Evolutionary conservation across 768 basidiomycete species (phyloP), one percentile per base, ranked within the genome.

Genomic region (Leccinum obscurum): DNA sequence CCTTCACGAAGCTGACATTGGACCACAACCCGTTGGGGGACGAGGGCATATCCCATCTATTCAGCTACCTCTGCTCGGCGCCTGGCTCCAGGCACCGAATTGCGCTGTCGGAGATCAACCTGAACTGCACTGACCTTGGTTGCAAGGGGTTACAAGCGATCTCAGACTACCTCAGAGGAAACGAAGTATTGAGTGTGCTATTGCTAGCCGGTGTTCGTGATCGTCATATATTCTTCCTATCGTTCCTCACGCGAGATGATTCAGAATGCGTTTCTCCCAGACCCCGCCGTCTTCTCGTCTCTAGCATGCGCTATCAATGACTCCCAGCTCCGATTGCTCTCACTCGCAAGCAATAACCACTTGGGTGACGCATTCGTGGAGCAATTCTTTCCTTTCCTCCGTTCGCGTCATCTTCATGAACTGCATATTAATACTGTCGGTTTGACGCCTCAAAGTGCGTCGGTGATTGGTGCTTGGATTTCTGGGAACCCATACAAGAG

Each of bases 11-110:
- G 63, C 75, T 89, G 34, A 74, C 81, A 20, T 64, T 88, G 24
- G 81, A 83, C 11, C 80, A 85, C 58, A 89, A 87, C 64, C 64
- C 76, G 6, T 78, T 89, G 3, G 81, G 81, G 5, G 82, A 87
- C 64, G 81, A 83, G 20, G 88, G 88, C 13, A 77, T 81, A 62
- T 73, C 76, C 28, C 71, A 76, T 7, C 70, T 89, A 10, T 87
- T 88, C 69, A 70, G 72, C 30, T 88, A 82, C 66, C 78, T 89
- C 7, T 68, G 72, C 24, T 86, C 87, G 8, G 64, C 75, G 13
- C 62, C 72, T 22, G 87, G 84, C 6, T 74, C 77, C 52, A 75
- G 72, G 60, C 77, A 86, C 67, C 73, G 70, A 56, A 61, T 54
- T 32, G 59, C 59, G 1, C 76, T 89, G 59, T 66, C 70, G 2